Conservation (phyloP, 108 stramenopile species). For the Cyclotella baltica region DNA sequence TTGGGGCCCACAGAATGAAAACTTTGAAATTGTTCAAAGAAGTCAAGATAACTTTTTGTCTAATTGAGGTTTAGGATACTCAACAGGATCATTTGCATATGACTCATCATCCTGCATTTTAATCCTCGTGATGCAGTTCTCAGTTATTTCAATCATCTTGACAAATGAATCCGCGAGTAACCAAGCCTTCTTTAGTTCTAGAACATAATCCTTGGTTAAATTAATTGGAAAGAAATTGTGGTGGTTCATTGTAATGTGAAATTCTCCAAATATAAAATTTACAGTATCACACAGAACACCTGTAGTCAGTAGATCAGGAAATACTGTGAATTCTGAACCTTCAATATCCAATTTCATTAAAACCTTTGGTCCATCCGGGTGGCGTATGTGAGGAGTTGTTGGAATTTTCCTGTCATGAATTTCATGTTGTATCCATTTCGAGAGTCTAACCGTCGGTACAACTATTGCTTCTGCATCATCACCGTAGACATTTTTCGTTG, state of each 20-base stretch:
- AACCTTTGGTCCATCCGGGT: slow-evolving; percentile 21
- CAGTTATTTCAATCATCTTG: slow-evolving; percentile 9
- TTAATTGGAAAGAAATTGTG: slow-evolving; percentile 18
- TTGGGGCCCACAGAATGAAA: no score
- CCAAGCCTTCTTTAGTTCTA: neutral
- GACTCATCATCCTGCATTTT: slow-evolving; percentile 16
- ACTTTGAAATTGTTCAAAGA: no score
- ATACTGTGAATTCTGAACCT: slow-evolving; percentile 36
- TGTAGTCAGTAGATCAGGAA: slow-evolving; percentile 36
- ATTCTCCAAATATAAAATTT: slow-evolving; percentile 46
- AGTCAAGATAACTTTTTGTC: no score
- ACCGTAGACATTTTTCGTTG: slow-evolving; percentile 19
- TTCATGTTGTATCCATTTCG: slow-evolving; percentile 44
- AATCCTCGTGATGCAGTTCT: slow-evolving; percentile 29
- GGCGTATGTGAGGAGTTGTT: neutral
- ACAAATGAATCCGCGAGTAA: slow-evolving; percentile 3
- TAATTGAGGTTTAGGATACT: slow-evolving; percentile 1
- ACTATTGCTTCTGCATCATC: neutral
- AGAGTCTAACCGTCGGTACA: slow-evolving; percentile 39
- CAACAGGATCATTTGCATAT: slow-evolving; percentile 13
- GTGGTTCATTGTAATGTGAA: slow-evolving; percentile 17
- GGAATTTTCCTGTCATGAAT: slow-evolving; percentile 39
- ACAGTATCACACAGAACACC: slow-evolving; percentile 33
- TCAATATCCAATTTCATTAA: slow-evolving; percentile 55
- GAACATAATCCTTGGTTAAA: neutral